Percentiles rank a stretch among this genome's conserved stretches.
Evolutionary conservation across 192 early-diverging fungal genomes (phyloP).

Genomic region (Coemansia sp.): DNA sequence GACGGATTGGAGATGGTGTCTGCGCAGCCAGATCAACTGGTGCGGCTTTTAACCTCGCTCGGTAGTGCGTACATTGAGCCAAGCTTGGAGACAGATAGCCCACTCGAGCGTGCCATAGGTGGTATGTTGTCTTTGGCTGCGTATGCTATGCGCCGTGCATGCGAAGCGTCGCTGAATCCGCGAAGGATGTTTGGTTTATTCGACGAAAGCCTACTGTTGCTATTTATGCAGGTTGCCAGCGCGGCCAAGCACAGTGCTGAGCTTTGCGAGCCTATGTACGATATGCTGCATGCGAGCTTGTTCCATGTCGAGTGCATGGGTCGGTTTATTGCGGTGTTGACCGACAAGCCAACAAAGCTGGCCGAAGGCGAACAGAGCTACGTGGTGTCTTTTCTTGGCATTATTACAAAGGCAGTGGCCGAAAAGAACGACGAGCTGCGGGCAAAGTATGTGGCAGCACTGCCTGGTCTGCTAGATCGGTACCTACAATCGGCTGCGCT

Average conservation of each 20-base stretch:
- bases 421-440: constrained; percentile 6
- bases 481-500: constrained; percentile 37
- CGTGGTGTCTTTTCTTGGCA: constrained; percentile 13
- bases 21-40: constrained; percentile 32
- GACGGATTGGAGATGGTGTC: constrained; percentile 32
- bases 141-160: constrained; percentile 23
- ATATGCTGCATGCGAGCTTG: constrained; percentile 36
- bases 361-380: constrained; percentile 22
- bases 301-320: constrained; percentile 37
- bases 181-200: constrained; percentile 36
- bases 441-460: constrained; percentile 18
- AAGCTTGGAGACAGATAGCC: background rate
- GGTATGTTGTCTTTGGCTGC: constrained; percentile 10
- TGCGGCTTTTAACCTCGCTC: constrained; percentile 14
- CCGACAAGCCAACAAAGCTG: constrained; percentile 1
- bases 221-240: constrained; percentile 16
- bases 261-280: constrained; percentile 10
- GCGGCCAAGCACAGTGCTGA: background rate
- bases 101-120: constrained; percentile 12
- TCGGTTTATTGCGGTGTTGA: constrained; percentile 14
- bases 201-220: constrained; percentile 24
- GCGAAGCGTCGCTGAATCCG: constrained; percentile 35
- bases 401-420: constrained; percentile 8
- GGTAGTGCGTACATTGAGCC: constrained; percentile 10
- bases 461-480: constrained; percentile 29